Percentiles rank a stretch among this genome's conserved stretches.
These are phyloP conservation scores for Citrullus colocynthis DNA, from an alignment of 306 rosid genomes.

Conservation along the genomic window DNA sequence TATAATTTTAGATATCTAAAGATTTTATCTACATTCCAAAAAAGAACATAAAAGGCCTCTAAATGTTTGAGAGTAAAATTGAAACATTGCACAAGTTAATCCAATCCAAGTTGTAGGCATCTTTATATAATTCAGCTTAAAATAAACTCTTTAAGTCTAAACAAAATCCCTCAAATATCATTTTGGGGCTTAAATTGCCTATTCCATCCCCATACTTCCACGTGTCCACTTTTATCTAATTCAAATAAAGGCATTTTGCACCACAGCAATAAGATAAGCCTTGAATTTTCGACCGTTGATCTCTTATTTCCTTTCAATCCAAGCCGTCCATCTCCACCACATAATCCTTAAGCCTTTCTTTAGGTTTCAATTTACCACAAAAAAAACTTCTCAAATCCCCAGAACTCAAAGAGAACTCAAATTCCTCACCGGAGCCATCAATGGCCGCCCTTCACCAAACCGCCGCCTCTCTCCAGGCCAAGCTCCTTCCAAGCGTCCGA, in stretches of 20 bases:
- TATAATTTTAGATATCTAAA: too few species aligned
- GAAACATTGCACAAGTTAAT: too few species aligned
- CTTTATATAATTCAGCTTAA: not conserved
- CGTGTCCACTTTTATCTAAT: not conserved
- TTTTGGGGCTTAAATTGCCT: not conserved
- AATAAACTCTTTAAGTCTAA: not conserved
- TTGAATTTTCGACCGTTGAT: not conserved
- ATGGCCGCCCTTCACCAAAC: constrained; percentile 73
- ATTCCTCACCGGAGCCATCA: not conserved
- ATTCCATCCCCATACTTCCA: not conserved
- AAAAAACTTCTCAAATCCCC: not conserved
- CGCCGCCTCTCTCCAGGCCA: constrained; percentile 48
- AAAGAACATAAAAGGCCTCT: too few species aligned
- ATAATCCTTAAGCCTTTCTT: not conserved
- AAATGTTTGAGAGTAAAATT: too few species aligned
- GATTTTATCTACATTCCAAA: too few species aligned
- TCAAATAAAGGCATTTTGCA: not conserved
- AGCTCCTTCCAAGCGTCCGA: constrained; percentile 16
- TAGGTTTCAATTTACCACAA: constrained; percentile 5
- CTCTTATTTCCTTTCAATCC: not conserved
- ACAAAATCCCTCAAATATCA: not conserved
- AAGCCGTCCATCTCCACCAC: constrained; percentile 2
- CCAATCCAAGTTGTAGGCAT: too few species aligned
- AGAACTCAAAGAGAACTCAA: not conserved
- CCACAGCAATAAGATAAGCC: not conserved